phyloP scores from a whole-genome alignment of 805 yeast species.

The Debaryomyces maramus region DNA sequence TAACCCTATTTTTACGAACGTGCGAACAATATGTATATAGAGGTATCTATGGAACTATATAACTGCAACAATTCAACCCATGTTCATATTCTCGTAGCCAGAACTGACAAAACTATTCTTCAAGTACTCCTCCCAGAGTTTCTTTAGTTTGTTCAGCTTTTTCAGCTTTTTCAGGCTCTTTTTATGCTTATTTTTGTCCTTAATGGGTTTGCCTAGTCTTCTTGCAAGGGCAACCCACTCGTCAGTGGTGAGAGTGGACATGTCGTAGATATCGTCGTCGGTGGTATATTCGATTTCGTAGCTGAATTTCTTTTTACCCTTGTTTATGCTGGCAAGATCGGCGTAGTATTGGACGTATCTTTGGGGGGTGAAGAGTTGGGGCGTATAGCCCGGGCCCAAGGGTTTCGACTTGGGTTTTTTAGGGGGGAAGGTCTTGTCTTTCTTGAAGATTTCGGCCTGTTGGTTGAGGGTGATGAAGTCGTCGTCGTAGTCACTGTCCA shows the following conservation, averaged over 20 bases:
- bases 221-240: slow-evolving; percentile 64
- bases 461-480: slow-evolving; percentile 8
- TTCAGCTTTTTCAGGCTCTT: slow-evolving; percentile 1
- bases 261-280: slow-evolving; percentile 53
- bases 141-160: slow-evolving; percentile 10
- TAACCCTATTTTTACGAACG: slow-evolving; percentile 13
- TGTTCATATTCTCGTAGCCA: slow-evolving; percentile 57
- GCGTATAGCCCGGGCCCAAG: slow-evolving; percentile 74
- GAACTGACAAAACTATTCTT: slow-evolving; percentile 63
- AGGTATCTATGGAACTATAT: slow-evolving; percentile 6
- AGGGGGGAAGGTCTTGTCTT: slow-evolving; percentile 64
- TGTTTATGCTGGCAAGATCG: slow-evolving; percentile 55
- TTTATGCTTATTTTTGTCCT: slow-evolving; percentile 12
- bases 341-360: slow-evolving; percentile 72
- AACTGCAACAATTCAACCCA: slow-evolving; percentile 24
- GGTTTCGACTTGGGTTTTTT: slow-evolving; percentile 53
- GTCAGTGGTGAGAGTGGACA: slow-evolving; percentile 56
- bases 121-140: slow-evolving; percentile 56
- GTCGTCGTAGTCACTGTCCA: neutral
- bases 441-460: slow-evolving; percentile 12
- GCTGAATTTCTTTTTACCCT: slow-evolving; percentile 46
- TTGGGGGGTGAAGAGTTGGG: slow-evolving; percentile 72
- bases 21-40: slow-evolving; percentile 4
- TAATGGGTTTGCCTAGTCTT: slow-evolving; percentile 46
- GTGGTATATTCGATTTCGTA: slow-evolving; percentile 72